Evolutionary conservation across 257 asterid genomes (phyloP), one percentile per base, ranked within the genome.

Genomic region (Catharanthus roseus): DNA sequence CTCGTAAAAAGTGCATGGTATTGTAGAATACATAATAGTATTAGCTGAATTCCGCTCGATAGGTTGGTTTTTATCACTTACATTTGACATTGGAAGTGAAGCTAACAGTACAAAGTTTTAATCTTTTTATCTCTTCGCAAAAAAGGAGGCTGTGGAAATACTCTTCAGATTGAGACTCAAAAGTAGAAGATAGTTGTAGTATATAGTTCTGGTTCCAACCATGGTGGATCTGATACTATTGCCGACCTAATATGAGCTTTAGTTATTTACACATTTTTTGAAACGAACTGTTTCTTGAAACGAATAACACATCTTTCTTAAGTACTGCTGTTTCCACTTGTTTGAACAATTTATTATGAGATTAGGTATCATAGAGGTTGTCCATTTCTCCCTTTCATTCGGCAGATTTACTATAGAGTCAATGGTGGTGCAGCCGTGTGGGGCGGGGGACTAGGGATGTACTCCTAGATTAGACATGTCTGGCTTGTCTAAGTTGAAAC

Each of bases 171-270:
- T 24, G 62, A 24, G 12, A 33, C 57, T 51, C 26, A 51, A 51
- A 33, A 34, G 5, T 33, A 16, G 26, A 31, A 60, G 33, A 31
- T 60, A 33, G 45, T 34, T 42, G 54, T 9, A 24, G 24, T 41
- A 41, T 28, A 38, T 65, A 12, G 21, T 41, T 39, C n/a, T 9
- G 10, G 54, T 41, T 65, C 23, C 13, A 24, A 12, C 12, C 36
- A 65, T 63, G 71, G 55, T 68, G 16, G 44, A 70, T 55, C 49
- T 16, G n/a, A n/a, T n/a, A 49, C 6, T 51, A 26, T 51, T 38
- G 4, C 42, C 6, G 11, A 19, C 4, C 28, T 62, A 62, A 47
- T 34, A 72, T 33, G 44, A 9, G 3, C 65, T 49, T n/a, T 26
- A 18, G 4, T 72, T 47, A 8, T 1, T 54, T 12, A 41, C n/a